phyloP scores from a whole-genome alignment of 179 eudicot genomes.

The Actinidia arguta region DNA sequence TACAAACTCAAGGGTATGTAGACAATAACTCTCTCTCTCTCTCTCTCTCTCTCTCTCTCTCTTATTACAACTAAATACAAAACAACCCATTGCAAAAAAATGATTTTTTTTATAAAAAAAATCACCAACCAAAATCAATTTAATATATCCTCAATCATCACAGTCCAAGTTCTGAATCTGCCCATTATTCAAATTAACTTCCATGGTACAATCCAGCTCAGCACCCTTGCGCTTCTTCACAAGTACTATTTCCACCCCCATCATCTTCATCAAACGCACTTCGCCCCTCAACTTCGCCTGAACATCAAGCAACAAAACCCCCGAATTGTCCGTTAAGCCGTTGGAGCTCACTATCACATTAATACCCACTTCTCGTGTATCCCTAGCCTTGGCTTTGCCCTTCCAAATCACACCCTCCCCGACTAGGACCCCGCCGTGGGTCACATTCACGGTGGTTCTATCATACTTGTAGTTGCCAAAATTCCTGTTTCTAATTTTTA shows the following conservation, averaged over 20 bases:
- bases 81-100: too few relatives aligned
- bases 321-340: constrained; percentile 18
- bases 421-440: constrained; percentile 26
- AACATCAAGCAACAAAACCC: constrained; percentile 26
- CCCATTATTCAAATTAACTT: constrained; percentile 26
- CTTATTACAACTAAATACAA: too few relatives aligned
- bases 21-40: too few relatives aligned
- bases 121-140: too few relatives aligned
- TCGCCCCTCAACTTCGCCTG: constrained; percentile 26
- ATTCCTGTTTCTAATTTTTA: constrained; percentile 33
- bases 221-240: constrained; percentile 25
- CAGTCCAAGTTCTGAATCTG: constrained; percentile 28
- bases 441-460: constrained; percentile 15
- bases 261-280: constrained; percentile 23
- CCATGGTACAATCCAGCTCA: constrained; percentile 35
- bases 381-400: constrained; percentile 26
- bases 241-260: neutral
- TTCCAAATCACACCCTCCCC: constrained; percentile 30
- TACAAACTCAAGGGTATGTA: too few relatives aligned
- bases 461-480: constrained; percentile 21
- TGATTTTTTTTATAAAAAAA: too few relatives aligned
- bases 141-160: neutral
- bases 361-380: constrained; percentile 20
- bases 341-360: neutral
- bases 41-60: too few relatives aligned